A percentile compares a stretch with the other conserved stretches of the same genome.
Evolutionary conservation across 345 rosid genomes (phyloP).

Genomic region (Salix exigua): DNA sequence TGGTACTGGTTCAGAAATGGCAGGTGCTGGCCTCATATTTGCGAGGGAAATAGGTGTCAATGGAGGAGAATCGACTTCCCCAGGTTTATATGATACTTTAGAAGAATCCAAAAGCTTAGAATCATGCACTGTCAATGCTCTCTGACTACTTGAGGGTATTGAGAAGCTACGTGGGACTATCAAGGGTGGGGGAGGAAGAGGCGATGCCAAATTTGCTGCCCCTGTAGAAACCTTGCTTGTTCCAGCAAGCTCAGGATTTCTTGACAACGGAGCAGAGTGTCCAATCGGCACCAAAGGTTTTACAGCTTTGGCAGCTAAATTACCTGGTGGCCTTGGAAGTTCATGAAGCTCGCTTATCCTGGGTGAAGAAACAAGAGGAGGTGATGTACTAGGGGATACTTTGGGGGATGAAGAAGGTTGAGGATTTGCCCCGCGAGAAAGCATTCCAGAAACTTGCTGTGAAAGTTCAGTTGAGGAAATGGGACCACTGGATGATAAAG

Average conservation of each 20-base stretch:
- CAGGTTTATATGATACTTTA: conserved; percentile 31
- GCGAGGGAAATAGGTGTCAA: conserved; percentile 65
- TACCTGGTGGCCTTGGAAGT: conserved; percentile 89
- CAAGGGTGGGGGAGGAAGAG: conserved; percentile 77
- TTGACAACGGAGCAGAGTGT: conserved; percentile 81
- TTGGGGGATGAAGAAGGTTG: conserved; percentile 59
- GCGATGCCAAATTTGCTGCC: conserved; percentile 54
- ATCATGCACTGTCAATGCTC: conserved; percentile 48
- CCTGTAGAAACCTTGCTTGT: conserved; percentile 34
- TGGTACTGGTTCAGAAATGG: conserved; percentile 35
- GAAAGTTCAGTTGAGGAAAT: conserved; percentile 40
- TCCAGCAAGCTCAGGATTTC: conserved; percentile 55
- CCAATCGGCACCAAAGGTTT: conserved; percentile 52
- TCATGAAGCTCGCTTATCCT: conserved; percentile 78
- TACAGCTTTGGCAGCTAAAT: conserved; percentile 42
- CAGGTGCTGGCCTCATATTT: conserved; percentile 32
- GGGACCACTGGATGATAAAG: conserved; percentile 45
- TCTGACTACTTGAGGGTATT: conserved; percentile 76
- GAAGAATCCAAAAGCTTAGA: conserved; percentile 44
- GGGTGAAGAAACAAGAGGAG: conserved; percentile 77
- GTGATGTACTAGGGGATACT: conserved; percentile 76
- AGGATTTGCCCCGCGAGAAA: conserved; percentile 41
- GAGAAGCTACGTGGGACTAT: conserved; percentile 71
- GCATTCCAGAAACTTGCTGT: conserved; percentile 42
- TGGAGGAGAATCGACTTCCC: conserved; percentile 65